Percentiles rank a stretch among this genome's conserved stretches.
Evolutionary conservation across 805 yeast species (phyloP).

Genomic region (Nakazawaea peltata): DNA sequence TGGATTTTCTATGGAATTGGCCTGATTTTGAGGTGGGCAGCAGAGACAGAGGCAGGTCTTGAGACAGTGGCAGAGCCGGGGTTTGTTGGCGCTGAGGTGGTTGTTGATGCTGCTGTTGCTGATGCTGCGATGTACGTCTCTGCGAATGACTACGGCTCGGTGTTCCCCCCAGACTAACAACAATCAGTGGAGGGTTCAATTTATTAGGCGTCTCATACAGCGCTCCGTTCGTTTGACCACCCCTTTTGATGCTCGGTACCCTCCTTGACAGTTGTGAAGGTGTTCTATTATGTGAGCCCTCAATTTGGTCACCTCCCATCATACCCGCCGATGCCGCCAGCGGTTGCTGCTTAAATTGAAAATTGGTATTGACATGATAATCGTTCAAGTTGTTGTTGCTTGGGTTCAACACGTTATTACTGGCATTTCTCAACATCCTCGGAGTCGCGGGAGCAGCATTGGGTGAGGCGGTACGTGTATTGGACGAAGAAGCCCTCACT

Average conservation of each 20-base stretch:
- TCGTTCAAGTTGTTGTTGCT: conserved; percentile 9
- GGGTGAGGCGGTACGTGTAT: conserved; percentile 8
- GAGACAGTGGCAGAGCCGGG: conserved; percentile 11
- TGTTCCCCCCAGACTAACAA: neutral
- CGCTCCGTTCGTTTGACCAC: neutral
- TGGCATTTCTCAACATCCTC: conserved; percentile 54
- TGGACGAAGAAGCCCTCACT: conserved; percentile 12
- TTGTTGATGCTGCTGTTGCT: too few species aligned
- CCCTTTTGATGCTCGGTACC: too few species aligned
- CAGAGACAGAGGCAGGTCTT: conserved; percentile 8
- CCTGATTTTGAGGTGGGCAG: conserved; percentile 13
- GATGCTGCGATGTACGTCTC: too few species aligned
- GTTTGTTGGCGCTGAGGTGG: neutral
- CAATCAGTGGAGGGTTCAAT: conserved; percentile 1
- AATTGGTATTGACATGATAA: conserved; percentile 8
- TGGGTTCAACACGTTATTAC: conserved; percentile 24
- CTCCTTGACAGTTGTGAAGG: neutral
- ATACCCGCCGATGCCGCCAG: conserved; percentile 1
- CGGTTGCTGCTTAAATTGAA: conserved; percentile 4
- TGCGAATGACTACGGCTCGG: neutral
- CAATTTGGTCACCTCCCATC: too few species aligned
- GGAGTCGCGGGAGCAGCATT: conserved; percentile 58
- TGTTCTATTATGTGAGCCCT: neutral
- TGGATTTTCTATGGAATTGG: conserved; percentile 74
- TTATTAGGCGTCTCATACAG: neutral